Evolutionary conservation across 257 asterid genomes (phyloP).

Genomic region (Datura wrightii): DNA sequence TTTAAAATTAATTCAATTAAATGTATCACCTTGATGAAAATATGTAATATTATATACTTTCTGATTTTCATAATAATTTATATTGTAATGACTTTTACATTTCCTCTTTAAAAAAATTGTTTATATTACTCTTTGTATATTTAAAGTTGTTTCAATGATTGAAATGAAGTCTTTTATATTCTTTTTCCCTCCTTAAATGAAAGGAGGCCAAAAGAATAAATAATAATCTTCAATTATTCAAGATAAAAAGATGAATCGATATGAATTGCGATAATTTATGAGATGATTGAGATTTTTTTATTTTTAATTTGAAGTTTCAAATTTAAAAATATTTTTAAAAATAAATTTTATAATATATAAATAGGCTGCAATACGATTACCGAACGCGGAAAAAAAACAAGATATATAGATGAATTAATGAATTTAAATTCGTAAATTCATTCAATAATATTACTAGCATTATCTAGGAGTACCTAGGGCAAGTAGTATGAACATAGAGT

Average conservation of each 20-base stretch:
- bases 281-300: rapidly evolving
- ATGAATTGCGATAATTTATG: background rate
- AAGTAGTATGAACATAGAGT: constrained; percentile 19
- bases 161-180: background rate
- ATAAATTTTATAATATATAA: no score
- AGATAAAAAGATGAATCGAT: background rate
- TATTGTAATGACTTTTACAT: background rate
- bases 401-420: background rate
- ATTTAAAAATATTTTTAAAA: no score
- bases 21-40: background rate
- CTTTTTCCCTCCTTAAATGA: background rate
- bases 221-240: background rate
- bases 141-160: background rate
- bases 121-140: background rate
- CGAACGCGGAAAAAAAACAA: background rate
- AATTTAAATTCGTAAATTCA: background rate
- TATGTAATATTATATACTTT: background rate
- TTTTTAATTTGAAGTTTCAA: background rate
- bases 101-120: no score
- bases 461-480: background rate
- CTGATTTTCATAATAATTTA: background rate
- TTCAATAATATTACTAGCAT: background rate
- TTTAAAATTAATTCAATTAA: no score
- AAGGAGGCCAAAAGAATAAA: background rate
- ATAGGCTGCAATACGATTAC: no score